A percentile compares a stretch with the other conserved stretches of the same genome.
Conservation (phyloP, 176 grass and related monocot species). For the Musa beccarii region DNA sequence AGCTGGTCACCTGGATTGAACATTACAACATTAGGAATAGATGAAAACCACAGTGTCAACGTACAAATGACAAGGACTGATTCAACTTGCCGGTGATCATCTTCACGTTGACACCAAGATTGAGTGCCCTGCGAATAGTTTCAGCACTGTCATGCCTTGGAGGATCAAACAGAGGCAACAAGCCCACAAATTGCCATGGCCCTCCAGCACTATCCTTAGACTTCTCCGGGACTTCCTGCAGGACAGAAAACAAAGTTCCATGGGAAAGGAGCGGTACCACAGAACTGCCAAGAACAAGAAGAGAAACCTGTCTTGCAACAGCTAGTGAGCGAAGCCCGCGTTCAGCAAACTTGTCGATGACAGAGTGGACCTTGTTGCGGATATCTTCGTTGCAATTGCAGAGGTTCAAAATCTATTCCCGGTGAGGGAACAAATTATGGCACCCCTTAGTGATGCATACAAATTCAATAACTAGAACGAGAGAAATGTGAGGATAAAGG, state of each 20-base stretch:
- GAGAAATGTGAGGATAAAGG: not conserved
- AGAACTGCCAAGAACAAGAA: not conserved
- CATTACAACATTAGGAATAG: not conserved
- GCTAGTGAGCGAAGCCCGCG: slow-evolving; percentile 74
- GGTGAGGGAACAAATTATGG: not conserved
- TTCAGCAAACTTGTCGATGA: slow-evolving; percentile 82
- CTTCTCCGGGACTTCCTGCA: slow-evolving; percentile 64
- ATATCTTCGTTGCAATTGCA: slow-evolving; percentile 43
- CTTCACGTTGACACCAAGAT: slow-evolving; percentile 94
- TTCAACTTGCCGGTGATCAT: slow-evolving; percentile 76
- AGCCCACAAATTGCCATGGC: slow-evolving; percentile 65
- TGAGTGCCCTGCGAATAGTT: slow-evolving; percentile 65
- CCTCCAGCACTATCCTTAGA: slow-evolving; percentile 51
- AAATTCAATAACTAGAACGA: not conserved
- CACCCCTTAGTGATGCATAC: not conserved
- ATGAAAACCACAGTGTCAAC: not conserved
- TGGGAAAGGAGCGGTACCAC: not conserved
- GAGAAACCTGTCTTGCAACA: slow-evolving; percentile 50
- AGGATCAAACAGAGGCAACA: slow-evolving; percentile 83
- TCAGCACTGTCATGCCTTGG: slow-evolving; percentile 93
- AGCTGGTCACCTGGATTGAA: slow-evolving; percentile 66
- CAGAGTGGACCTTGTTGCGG: slow-evolving; percentile 33
- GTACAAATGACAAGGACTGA: not conserved
- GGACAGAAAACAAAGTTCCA: not conserved
- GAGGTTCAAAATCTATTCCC: slow-evolving; percentile 47